Conservation (phyloP, 2,329 filamentous ascomycete genomes). For the Scedosporium minutisporum region DNA sequence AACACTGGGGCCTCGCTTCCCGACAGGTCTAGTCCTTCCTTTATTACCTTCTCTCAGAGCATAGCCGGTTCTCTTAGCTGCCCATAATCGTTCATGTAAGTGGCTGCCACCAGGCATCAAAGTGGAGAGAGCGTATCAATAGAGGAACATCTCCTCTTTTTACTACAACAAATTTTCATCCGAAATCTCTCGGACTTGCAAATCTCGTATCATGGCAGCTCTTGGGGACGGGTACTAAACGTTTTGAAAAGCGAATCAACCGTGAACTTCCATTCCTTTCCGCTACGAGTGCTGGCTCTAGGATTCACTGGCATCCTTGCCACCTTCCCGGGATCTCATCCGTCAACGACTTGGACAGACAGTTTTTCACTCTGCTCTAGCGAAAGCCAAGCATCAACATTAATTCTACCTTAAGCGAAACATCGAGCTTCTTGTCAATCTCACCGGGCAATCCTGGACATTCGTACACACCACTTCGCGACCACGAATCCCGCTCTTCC, state of each 20-base stretch:
- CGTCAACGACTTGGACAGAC: not conserved
- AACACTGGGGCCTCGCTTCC: not conserved
- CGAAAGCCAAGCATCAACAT: not conserved
- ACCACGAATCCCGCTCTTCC: not conserved
- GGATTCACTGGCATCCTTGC: not conserved
- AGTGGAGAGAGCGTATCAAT: not conserved
- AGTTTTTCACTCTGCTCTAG: not conserved
- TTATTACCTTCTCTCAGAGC: not conserved
- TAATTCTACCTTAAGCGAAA: not conserved
- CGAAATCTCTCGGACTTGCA: no score
- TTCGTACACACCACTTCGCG: no score
- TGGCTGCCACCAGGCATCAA: not conserved
- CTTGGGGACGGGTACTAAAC: no score
- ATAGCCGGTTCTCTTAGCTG: not conserved
- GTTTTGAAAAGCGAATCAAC: not conserved
- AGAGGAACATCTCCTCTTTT: not conserved
- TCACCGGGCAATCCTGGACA: not conserved
- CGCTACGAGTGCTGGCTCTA: not conserved
- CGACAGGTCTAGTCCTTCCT: constrained; percentile 2
- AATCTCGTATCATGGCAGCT: no score
- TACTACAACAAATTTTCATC: not conserved
- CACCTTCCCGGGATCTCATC: not conserved
- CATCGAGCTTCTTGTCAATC: not conserved
- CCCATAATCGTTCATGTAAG: not conserved
- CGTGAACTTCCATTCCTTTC: not conserved